A percentile compares a stretch with the other conserved stretches of the same genome.
Conservation (phyloP, 2,329 filamentous ascomycete genomes). For the Helicocarpus griseus region DNA sequence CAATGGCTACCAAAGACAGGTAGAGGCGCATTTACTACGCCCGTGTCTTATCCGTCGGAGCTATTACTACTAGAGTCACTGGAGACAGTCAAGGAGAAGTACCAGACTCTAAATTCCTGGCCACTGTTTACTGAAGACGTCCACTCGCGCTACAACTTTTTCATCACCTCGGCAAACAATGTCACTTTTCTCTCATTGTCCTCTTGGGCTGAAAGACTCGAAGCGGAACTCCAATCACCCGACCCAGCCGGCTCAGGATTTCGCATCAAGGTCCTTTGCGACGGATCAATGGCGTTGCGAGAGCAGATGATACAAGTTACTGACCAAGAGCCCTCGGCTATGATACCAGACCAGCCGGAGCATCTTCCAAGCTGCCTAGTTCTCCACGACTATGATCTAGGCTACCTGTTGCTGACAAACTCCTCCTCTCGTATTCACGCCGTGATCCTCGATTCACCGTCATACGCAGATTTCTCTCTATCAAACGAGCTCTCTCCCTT, state of each 20-base stretch:
- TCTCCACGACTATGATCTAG: slow-evolving; percentile 47
- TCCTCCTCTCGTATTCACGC: slow-evolving; percentile 41
- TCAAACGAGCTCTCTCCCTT: slow-evolving; percentile 19
- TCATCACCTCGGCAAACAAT: slow-evolving; percentile 46
- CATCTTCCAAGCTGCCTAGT: slow-evolving; percentile 42
- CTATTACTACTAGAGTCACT: slow-evolving; percentile 37
- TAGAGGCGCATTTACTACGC: slow-evolving; percentile 32
- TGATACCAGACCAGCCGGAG: slow-evolving; percentile 17
- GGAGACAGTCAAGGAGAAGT: slow-evolving; percentile 27
- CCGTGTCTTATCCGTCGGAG: slow-evolving; percentile 32
- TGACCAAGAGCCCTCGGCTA: slow-evolving; percentile 15
- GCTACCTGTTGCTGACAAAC: slow-evolving; percentile 47
- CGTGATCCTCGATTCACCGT: slow-evolving; percentile 42
- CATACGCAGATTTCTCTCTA: slow-evolving; percentile 19
- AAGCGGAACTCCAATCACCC: slow-evolving; percentile 46
- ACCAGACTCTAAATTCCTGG: slow-evolving; percentile 26
- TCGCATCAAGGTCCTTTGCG: slow-evolving; percentile 46
- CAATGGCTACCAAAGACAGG: slow-evolving; percentile 49
- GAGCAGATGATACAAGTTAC: slow-evolving; percentile 38
- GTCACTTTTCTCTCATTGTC: slow-evolving; percentile 47
- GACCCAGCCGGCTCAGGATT: slow-evolving; percentile 45
- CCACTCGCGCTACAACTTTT: slow-evolving; percentile 48
- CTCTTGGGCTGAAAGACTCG: slow-evolving; percentile 47
- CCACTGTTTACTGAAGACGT: slow-evolving; percentile 49
- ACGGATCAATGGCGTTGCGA: slow-evolving; percentile 40